These are phyloP conservation scores for Davidsoniella eucalypti DNA, from an alignment of 2,329 filamentous ascomycete species.

Conservation along the genomic window DNA sequence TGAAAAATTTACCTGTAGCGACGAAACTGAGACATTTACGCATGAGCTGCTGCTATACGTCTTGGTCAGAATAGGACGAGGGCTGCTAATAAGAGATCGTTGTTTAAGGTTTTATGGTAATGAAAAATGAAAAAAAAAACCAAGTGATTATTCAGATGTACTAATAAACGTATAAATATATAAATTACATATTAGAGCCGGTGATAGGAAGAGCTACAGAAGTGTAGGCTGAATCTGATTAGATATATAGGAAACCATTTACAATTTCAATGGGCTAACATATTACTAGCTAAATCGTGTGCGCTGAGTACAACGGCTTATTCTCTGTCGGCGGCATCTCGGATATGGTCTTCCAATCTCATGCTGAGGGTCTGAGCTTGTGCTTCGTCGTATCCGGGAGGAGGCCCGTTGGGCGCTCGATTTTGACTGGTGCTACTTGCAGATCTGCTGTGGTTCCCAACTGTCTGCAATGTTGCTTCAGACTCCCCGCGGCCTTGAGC, in stretches of 20 bases:
- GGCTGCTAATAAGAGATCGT: too few species aligned
- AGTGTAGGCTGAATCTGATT: too few species aligned
- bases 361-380: conserved; percentile 52
- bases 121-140: too few species aligned
- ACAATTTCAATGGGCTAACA: neutral
- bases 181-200: too few species aligned
- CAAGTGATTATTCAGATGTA: too few species aligned
- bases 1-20: too few species aligned
- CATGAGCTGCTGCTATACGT: too few species aligned
- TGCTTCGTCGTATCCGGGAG: conserved; percentile 81
- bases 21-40: too few species aligned
- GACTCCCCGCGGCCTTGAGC: neutral
- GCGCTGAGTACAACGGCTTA: conserved; percentile 14
- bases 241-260: neutral
- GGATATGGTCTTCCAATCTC: conserved; percentile 51
- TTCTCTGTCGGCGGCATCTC: conserved; percentile 53
- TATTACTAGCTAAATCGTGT: neutral
- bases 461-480: conserved; percentile 18
- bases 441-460: conserved; percentile 15
- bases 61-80: too few species aligned
- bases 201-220: too few species aligned
- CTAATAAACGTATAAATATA: too few species aligned
- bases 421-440: conserved; percentile 23
- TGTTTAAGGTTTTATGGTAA: too few species aligned
- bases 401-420: conserved; percentile 51